A percentile compares a stretch with the other conserved stretches of the same genome.
Evolutionary conservation across 768 basidiomycete species (phyloP).

Genomic region (Ephemerocybe angulata): DNA sequence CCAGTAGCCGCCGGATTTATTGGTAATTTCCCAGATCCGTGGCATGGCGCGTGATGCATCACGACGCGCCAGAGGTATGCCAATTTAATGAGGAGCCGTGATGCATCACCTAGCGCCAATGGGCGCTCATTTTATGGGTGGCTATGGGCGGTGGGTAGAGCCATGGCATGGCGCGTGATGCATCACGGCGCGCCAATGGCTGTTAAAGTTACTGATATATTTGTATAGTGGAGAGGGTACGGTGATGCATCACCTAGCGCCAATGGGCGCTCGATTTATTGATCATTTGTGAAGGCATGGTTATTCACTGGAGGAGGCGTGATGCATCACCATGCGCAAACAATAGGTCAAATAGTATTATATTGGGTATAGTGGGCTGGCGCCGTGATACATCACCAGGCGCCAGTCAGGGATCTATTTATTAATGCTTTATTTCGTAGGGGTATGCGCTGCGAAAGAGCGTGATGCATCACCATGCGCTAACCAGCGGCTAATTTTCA

Average conservation of each 20-base stretch:
- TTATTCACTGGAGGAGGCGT: no score
- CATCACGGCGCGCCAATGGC: not conserved
- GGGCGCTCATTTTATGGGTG: no score
- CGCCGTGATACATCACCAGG: no score
- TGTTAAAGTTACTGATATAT: not conserved
- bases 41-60: not conserved
- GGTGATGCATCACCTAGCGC: not conserved
- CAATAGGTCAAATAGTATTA: no score
- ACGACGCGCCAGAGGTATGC: not conserved
- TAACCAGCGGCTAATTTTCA: no score
- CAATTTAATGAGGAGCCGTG: not conserved
- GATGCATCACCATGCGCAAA: no score
- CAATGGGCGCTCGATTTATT: no score
- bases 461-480: not conserved
- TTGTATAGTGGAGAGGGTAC: no score
- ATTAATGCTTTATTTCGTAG: not conserved
- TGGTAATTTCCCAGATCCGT: not conserved
- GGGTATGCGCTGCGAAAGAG: not conserved
- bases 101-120: not conserved
- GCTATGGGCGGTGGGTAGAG: not conserved
- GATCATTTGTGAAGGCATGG: no score
- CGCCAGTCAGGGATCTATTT: not conserved
- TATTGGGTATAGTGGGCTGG: no score
- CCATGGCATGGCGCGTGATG: not conserved
- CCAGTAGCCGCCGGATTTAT: not conserved